A percentile compares a stretch with the other conserved stretches of the same genome.
Conservation (phyloP, 1,284 basidiomycete species). For the Pyrrhoderma noxium region DNA sequence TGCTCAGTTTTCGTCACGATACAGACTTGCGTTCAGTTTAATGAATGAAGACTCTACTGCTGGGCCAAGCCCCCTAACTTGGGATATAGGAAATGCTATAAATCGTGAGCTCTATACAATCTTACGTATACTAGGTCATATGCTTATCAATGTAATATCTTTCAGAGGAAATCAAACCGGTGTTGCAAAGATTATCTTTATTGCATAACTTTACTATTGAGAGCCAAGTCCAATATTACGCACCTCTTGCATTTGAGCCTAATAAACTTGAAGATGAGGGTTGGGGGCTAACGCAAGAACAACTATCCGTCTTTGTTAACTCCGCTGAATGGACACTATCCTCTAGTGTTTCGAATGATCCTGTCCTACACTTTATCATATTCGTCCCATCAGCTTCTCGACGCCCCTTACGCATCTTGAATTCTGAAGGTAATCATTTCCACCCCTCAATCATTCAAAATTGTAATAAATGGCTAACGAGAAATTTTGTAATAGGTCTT, state of each 20-base stretch:
- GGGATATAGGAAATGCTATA: constrained; percentile 67
- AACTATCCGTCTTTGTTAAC: constrained; percentile 89
- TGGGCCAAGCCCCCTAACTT: constrained; percentile 54
- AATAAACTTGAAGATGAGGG: constrained; percentile 29
- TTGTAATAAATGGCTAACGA: neutral
- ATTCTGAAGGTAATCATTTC: constrained; percentile 40
- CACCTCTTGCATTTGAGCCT: constrained; percentile 81
- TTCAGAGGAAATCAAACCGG: constrained; percentile 64
- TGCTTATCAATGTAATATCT: neutral
- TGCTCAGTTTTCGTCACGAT: constrained; percentile 69
- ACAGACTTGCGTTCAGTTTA: constrained; percentile 76
- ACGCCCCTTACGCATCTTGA: constrained; percentile 66
- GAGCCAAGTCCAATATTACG: constrained; percentile 89
- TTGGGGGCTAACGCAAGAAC: constrained; percentile 66
- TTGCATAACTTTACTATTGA: constrained; percentile 91
- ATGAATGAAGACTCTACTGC: constrained; percentile 80
- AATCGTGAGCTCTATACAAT: constrained; percentile 40
- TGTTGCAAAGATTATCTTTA: constrained; percentile 50
- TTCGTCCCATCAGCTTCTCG: constrained; percentile 74
- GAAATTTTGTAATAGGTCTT: constrained; percentile 27
- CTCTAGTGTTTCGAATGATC: constrained; percentile 80
- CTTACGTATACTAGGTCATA: constrained; percentile 17
- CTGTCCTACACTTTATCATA: constrained; percentile 87
- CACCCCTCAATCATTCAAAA: constrained; percentile 5
- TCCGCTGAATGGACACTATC: constrained; percentile 93